These are phyloP conservation scores for Berberis thunbergii DNA, from an alignment of 164 flowering plant genomes.

Conservation along the genomic window DNA sequence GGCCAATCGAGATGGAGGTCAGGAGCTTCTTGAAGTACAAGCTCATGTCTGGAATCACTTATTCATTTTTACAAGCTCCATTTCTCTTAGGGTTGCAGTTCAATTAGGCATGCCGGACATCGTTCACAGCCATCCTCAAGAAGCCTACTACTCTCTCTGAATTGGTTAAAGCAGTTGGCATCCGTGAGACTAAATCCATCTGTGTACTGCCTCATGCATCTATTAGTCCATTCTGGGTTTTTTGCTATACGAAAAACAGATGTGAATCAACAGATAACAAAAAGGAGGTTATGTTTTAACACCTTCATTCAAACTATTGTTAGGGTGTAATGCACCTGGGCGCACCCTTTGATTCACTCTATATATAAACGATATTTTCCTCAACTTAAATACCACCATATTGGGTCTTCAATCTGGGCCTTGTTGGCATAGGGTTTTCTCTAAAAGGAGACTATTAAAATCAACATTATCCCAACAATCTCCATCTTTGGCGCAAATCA, in stretches of 20 bases:
- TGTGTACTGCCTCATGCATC: constrained; percentile 10
- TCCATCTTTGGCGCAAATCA: no score
- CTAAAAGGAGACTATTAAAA: no score
- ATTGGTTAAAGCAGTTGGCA: constrained; percentile 11
- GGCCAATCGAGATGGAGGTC: not conserved
- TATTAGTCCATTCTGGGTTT: constrained; percentile 10
- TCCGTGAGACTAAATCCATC: constrained; percentile 8
- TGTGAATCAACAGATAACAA: no score
- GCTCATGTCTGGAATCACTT: constrained; percentile 18
- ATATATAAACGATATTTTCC: no score
- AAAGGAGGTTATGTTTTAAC: no score
- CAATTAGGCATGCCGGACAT: constrained; percentile 26
- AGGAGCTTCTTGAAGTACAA: constrained; percentile 24
- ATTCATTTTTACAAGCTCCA: constrained; percentile 22
- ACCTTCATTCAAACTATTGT: no score
- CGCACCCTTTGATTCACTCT: no score
- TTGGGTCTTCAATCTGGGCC: no score
- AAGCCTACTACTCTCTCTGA: constrained; percentile 18
- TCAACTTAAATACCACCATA: no score
- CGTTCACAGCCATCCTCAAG: constrained; percentile 16
- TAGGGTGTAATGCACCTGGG: no score
- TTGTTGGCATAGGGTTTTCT: no score
- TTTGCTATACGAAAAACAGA: not conserved
- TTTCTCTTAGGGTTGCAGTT: constrained; percentile 31
- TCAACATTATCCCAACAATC: no score